These are phyloP conservation scores for Vitis hybrid DNA, from an alignment of 177 flowering plant genomes.

Conservation along the genomic window DNA sequence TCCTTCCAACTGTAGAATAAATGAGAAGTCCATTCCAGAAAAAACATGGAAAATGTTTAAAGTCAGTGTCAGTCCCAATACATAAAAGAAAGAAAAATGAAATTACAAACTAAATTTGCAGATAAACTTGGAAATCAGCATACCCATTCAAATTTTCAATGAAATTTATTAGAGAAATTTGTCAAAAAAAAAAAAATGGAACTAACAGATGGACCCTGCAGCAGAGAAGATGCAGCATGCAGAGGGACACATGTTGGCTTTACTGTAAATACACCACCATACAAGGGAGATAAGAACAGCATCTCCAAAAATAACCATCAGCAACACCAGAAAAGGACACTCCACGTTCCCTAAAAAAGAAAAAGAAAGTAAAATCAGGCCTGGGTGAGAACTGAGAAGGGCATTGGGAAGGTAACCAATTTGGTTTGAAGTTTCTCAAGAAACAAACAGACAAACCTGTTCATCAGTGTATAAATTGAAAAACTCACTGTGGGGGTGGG, in stretches of 20 bases:
- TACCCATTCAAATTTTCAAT: neutral
- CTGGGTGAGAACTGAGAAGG: neutral
- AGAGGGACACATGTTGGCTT: conserved; percentile 1
- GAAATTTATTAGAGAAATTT: neutral
- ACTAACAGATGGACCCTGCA: neutral
- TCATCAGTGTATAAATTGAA: neutral
- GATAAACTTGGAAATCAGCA: neutral
- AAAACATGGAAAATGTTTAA: too few species aligned
- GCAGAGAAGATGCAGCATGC: conserved; percentile 4
- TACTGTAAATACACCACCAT: neutral
- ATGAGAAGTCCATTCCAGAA: neutral
- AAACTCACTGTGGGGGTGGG: too few species aligned
- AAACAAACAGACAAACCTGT: conserved; percentile 12
- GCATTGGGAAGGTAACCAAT: conserved; percentile 2
- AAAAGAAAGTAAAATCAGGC: neutral
- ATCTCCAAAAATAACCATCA: neutral
- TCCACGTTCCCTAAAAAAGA: neutral
- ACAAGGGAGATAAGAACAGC: conserved; percentile 4
- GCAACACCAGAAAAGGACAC: neutral
- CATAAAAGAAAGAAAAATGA: neutral
- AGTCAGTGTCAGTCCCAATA: neutral
- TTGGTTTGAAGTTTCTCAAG: conserved; percentile 12
- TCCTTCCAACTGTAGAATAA: conserved; percentile 19
- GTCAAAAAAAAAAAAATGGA: neutral
- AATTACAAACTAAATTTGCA: neutral